Evolutionary conservation across 2,329 filamentous ascomycete genomes (phyloP), one percentile per base, ranked within the genome.

Genomic region (Neofusicoccum umdonicola): DNA sequence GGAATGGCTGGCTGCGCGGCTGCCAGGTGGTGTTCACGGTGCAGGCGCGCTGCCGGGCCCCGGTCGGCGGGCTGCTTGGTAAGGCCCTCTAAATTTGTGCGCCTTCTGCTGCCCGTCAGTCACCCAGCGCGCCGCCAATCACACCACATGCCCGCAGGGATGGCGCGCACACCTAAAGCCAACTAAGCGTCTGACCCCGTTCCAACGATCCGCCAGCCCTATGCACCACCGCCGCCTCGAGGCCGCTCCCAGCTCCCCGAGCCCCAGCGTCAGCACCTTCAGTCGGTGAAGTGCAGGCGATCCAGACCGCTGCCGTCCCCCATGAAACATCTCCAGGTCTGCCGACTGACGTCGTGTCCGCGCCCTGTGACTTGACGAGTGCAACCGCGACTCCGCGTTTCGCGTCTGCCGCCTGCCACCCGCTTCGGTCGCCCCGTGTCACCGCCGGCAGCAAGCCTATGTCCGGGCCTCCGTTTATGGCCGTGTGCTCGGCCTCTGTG

Each of bases 101-200:
- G n/a, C 37, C 22, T 37, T 35, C 37, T 17, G 39, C 37, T 63
- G 37, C 45, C 47, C 37, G 35, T 35, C 35, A 19, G 12, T 9
- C 22, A 17, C 41, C 47, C 37, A 17, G 27, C 48, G 7, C 34
- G 45, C 45, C 45, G 13, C 27, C 27, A 31, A 31, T 58, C 54
- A 41, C 54, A 41, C 37, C 35, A 42, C 37, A 12, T 22, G 54
- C 19, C 37, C 57, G 42, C 57, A 61, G 57, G 57, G 42, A 61
- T 62, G 19, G 45, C 47, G 44, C 34, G 58, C 44, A 47, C 58
- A 62, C 44, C 50, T 63, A 54, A 63, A 54, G 61, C 50, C 61
- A 60, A 51, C 54, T 69, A 73, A 73, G 71, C 71, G 66, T 72
- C 71, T 73, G 69, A 72, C 69, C 42, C 50, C 48, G 66, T 52